Base-by-base conservation (phyloP, 495 filamentous ascomycete species). In the Podospora didyma region DNA sequence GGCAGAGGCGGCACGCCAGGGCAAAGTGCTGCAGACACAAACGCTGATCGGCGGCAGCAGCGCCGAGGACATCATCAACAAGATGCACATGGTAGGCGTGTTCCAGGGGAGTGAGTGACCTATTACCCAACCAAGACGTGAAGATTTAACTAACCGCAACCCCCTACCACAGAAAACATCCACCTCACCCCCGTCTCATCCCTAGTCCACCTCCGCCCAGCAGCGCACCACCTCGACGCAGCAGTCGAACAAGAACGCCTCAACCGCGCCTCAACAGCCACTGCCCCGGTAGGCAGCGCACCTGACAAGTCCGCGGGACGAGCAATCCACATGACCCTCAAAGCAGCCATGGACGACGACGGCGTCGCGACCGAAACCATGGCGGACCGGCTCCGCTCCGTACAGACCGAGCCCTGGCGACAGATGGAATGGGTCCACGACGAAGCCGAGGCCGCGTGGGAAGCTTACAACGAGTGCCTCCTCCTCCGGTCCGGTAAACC, bases 261-360 rank as follows among this genome's bases (percentile, higher is more conserved):
- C 12, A 57, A 61, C 19, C 73, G 70, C 5, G 63, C 64, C 14
- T 48, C 56, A 48, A 54, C 64, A 14, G 60, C 48, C 47, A 65
- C 44, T 7, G 41, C 49, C 42, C 60, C 54, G 14, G 59, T 37
- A 23, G 63, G 46, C 23, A 63, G 46, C 14, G 58, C 59, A 6
- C 54, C 51, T 24, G 56, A 57, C n/a, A 56, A 60, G 16, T 23
- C 52, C 0, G 62, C 52, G 9, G 71, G 61, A 16, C 72, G 74
- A 45, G 77, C 77, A 7, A 79, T 79, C 62, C 75, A 78, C 65
- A 79, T 79, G 77, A 74, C 75, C 16, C 75, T 79, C 57, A 79
- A 79, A 52, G 73, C 73, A 16, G 71, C 71, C 44, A 64, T 70
- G 45, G 70, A 72, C 62, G 62, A 63, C 51, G 74, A 71, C 23